phyloP scores from a whole-genome alignment of 23 red algal genomes.

The Gracilaria caudata region DNA sequence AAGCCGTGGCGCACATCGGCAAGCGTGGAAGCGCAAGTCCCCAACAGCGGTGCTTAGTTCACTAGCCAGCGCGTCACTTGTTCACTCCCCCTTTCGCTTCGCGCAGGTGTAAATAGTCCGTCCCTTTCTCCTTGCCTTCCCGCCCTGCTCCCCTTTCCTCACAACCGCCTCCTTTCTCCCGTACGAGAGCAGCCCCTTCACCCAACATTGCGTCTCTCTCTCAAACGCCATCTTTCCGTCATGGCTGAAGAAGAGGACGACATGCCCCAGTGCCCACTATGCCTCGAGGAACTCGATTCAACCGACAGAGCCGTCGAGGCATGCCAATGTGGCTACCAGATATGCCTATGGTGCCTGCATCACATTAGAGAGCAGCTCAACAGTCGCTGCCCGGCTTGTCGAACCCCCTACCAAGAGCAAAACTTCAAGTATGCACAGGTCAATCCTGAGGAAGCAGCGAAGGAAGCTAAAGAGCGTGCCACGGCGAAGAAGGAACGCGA shows the following conservation, averaged over 20 bases:
- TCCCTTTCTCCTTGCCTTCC: constrained; percentile 2
- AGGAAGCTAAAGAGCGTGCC: constrained; percentile 75
- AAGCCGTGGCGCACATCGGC: constrained; percentile 29
- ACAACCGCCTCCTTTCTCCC: background rate
- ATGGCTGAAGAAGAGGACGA: constrained; percentile 73
- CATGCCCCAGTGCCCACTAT: constrained; percentile 83
- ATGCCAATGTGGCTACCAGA: constrained; percentile 88
- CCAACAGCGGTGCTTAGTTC: constrained; percentile 22
- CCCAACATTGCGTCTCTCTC: background rate
- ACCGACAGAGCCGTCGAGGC: constrained; percentile 87
- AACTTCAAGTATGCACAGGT: constrained; percentile 87
- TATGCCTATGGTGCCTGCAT: constrained; percentile 95
- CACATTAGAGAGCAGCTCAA: constrained; percentile 86
- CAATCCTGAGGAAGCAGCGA: constrained; percentile 69
- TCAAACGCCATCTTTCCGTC: constrained; percentile 12
- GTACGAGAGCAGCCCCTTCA: background rate
- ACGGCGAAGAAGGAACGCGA: constrained; percentile 81
- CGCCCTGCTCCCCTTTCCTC: background rate
- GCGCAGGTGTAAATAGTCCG: constrained; percentile 37
- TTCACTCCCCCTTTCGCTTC: background rate
- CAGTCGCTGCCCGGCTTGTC: constrained; percentile 91
- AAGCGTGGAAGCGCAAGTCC: constrained; percentile 39
- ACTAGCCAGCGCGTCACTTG: background rate
- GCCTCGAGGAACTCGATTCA: constrained; percentile 93
- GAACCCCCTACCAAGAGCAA: constrained; percentile 95